Percentiles rank a stretch among this genome's conserved stretches.
These are phyloP conservation scores for Phytophthora sojae DNA, from an alignment of 352 stramenopile species.

Conservation along the genomic window DNA sequence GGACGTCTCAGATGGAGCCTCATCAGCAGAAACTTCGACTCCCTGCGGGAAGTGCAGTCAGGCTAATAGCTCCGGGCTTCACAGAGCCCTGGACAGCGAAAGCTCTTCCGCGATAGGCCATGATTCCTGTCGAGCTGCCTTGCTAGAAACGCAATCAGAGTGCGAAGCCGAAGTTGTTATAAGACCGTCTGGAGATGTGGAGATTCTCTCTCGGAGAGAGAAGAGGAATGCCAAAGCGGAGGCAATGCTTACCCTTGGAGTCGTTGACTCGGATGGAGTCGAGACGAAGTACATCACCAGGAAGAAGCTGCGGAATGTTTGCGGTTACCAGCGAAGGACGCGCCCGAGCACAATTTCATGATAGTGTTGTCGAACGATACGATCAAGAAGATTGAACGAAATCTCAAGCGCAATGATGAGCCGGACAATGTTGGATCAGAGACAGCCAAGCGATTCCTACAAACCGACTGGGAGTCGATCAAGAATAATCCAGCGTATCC, in stretches of 20 bases:
- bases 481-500: conserved; percentile 2
- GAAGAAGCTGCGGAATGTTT: conserved; percentile 31
- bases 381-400: conserved; percentile 8
- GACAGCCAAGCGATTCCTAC: conserved; percentile 15
- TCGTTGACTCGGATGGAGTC: conserved; percentile 18
- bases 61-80: conserved; percentile 12
- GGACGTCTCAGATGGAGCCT: conserved; percentile 4
- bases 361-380: conserved; percentile 22
- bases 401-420: conserved; percentile 4
- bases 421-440: conserved; percentile 11
- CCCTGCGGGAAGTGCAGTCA: conserved; percentile 11
- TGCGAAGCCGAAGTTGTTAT: conserved; percentile 5
- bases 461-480: conserved; percentile 16
- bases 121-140: conserved; percentile 18
- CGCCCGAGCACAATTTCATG: conserved; percentile 22
- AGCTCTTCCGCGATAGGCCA: conserved; percentile 5
- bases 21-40: conserved; percentile 5
- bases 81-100: conserved; percentile 5
- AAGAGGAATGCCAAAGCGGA: conserved; percentile 16
- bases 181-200: conserved; percentile 10
- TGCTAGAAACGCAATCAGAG: conserved; percentile 17
- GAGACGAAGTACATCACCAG: conserved; percentile 28
- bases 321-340: conserved; percentile 10
- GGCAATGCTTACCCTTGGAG: conserved; percentile 22
- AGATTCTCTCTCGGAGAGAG: conserved; percentile 15